Evolutionary conservation across 2,329 filamentous ascomycete species (phyloP).

Genomic region (Calycina marina): DNA sequence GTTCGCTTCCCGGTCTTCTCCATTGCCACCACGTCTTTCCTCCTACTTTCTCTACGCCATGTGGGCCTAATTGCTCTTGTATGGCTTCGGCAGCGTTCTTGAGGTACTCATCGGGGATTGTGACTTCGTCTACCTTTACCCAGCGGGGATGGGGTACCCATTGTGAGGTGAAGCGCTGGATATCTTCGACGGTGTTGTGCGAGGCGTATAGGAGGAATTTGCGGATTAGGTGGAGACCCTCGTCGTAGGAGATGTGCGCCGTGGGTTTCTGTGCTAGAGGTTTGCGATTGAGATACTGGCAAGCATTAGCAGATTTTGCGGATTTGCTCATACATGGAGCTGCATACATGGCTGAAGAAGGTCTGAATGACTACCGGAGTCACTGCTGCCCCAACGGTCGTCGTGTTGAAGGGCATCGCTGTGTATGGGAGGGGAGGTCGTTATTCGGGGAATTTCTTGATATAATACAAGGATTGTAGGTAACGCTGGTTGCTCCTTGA

Average conservation of each 20-base stretch:
- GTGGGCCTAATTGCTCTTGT: constrained; percentile 58
- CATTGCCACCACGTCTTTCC: constrained; percentile 85
- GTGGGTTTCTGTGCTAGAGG: constrained; percentile 66
- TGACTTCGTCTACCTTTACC: constrained; percentile 61
- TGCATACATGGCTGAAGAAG: constrained; percentile 67
- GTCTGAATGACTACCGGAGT: constrained; percentile 81
- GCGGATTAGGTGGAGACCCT: constrained; percentile 76
- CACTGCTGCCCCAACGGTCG: constrained; percentile 68
- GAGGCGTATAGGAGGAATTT: constrained; percentile 76
- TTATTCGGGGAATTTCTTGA: too few species aligned
- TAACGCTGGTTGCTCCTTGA: too few species aligned
- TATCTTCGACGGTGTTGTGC: constrained; percentile 79
- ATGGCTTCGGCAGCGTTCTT: constrained; percentile 51
- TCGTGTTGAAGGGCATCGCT: constrained; percentile 51
- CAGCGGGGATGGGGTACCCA: constrained; percentile 83
- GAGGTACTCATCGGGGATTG: constrained; percentile 50
- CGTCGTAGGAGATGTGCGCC: constrained; percentile 84
- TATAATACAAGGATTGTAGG: too few species aligned
- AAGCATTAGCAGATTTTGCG: background rate
- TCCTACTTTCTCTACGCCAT: constrained; percentile 62
- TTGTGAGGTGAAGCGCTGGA: constrained; percentile 83
- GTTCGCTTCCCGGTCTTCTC: constrained; percentile 48
- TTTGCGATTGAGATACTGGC: constrained; percentile 69
- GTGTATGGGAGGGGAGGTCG: too few species aligned
- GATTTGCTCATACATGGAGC: background rate